Evolutionary conservation across 1,284 basidiomycete species (phyloP), one percentile per base, ranked within the genome.

Genomic region (Trichosporon ovoides): DNA sequence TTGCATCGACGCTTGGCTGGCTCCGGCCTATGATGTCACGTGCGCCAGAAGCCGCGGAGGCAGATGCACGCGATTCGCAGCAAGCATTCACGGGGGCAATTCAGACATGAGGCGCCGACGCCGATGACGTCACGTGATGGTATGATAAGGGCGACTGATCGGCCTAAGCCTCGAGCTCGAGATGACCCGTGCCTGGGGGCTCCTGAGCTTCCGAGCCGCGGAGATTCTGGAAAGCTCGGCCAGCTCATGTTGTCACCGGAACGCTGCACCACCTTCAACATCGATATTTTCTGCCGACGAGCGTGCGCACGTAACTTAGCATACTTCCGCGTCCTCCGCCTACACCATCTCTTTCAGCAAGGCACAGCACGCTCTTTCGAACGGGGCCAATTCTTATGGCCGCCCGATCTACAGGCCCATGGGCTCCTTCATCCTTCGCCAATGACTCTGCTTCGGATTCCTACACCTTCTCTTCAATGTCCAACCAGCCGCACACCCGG

Each of bases 171-270:
- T 9, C 9, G 28, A 31, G 9, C 28, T 9, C 28, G 5, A 31
- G 28, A 4, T 31, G n/a, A n/a, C n/a, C n/a, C n/a, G n/a, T n/a
- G n/a, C n/a, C n/a, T n/a, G n/a, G n/a, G n/a, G n/a, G n/a, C n/a
- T n/a, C n/a, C n/a, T n/a, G n/a, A n/a, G n/a, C n/a, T n/a, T n/a
- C 9, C 28, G 28, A 31, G 28, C 28, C 28, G n/a, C 43, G 43
- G 43, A 48, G 43, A 48, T 48, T 48, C 43, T 48, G 43, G 43
- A 48, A 48, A n/a, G 22, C 43, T 48, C 43, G 43, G 43, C 43
- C 22, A 28, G 40, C 22, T 28, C 43, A n/a, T 48, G 43, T 28
- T 24, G 43, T 48, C 43, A n/a, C n/a, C n/a, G 3, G n/a, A n/a
- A n/a, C n/a, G n/a, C n/a, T n/a, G n/a, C n/a, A 24, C 24, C 24